Evolutionary conservation across 257 asterid genomes (phyloP), one percentile per base, ranked within the genome.

Genomic region (Mentha longifolia): DNA sequence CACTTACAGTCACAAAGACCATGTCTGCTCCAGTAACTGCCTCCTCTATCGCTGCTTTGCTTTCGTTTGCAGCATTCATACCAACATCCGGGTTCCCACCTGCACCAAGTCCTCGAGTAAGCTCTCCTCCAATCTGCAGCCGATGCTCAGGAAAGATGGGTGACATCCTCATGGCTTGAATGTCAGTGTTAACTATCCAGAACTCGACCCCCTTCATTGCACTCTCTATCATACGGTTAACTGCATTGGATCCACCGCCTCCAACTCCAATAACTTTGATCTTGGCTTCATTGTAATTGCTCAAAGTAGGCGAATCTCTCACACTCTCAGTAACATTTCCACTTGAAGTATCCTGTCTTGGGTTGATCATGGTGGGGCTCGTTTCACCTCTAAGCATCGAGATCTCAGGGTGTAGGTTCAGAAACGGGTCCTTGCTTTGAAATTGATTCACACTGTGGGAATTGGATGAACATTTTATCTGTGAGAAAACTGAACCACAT

Each of bases 241-340:
- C 99, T 1, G 99, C 99, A 86, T 95, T 95, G 42, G 99, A 95
- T 31, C 99, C 99, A 62, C 99, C 99, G 11, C 99, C 99, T 76
- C 99, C 99, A 56, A 95, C 96, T 22, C 99, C 99, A 70, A 95
- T 81, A 79, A 95, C 99, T 83, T 92, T 95, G 76, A 95, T 95
- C 84, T 83, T 92, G 64, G 99, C 99, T 86, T 82, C 98, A 46
- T 82, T 85, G 73, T 78, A 84, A 81, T 80, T 85, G 75, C 77
- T 88, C 54, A 73, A 66, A 55, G 41, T 42, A 7, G 95, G 43
- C 3, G 83, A 68, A 61, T 89, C 96, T 61, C 71, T 77, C 78
- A 79, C 72, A 63, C 82, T 87, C 85, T 92, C 96, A 5, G 87
- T 71, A 46, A 74, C 87, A 77, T 71, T 86, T 70, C 84, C 90